Base-by-base conservation (phyloP, 176 grass and related monocot species). In the Hsuehochloa calcarea region DNA sequence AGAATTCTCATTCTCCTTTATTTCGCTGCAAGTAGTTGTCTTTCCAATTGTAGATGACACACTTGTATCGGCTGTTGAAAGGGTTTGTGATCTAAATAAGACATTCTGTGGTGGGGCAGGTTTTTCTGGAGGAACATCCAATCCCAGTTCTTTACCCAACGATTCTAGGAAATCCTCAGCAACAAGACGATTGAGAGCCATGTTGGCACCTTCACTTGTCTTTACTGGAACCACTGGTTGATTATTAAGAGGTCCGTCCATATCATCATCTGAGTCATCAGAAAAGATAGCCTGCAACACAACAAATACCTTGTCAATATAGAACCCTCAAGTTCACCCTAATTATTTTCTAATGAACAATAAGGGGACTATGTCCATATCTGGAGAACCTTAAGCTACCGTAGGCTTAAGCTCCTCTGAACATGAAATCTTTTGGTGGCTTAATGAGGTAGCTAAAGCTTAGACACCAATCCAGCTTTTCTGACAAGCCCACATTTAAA, bases 111-210 rank as follows among this genome's bases (percentile, higher is more conserved):
- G 59, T 14, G 66, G 72, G 37, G 38, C 46, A 60, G 90, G 81
- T 73, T 55, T 93, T 88, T 95, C 93, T 82, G 87, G 46, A 43
- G 96, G 96, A 62, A 98, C 86, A 84, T 98, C 93, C 72, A 98
- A 85, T 22, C 96, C 93, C 65, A 98, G 82, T 83, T 98, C 93
- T 91, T 90, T 95, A 87, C 93, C 96, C 82, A 98, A 80, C 72
- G 96, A 95, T 93, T 98, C 91, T 27, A 98, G 84, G 70, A 98
- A 98, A 95, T 98, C 96, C 47, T 90, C 89, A 37, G 96, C 93
- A 74, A 95, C 91, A 86, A 98, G 84, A 77, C 91, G 96, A 73
- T 98, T 98, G 67, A 98, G 85, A 70, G 93, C 86, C 85, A 89
- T 95, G 84, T 95, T 98, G 16, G 89, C 93, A 69, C 91, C 93